Evolutionary conservation across 2,329 filamentous ascomycete genomes (phyloP).

Genomic region (Ophiocordyceps robertsii): DNA sequence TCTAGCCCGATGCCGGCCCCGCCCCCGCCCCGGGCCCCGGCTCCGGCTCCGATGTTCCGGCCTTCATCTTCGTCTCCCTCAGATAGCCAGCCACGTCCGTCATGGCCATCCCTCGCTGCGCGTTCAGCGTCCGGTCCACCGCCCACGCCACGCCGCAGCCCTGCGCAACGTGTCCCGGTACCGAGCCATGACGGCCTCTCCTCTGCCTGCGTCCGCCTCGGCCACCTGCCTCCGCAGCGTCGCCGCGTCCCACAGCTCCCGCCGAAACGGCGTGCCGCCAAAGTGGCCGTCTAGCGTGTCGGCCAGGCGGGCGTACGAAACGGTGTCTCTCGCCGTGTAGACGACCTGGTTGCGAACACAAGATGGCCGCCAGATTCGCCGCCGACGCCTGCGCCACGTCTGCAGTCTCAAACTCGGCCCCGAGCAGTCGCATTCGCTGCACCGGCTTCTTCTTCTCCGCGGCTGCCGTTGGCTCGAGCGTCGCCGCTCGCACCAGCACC

Average conservation of each 20-base stretch:
- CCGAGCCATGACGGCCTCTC: constrained; percentile 37
- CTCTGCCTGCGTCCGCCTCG: constrained; percentile 18
- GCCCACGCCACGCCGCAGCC: constrained; percentile 48
- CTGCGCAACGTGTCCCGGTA: constrained; percentile 46
- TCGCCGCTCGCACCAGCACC: constrained; percentile 38
- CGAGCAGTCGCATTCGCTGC: constrained; percentile 19
- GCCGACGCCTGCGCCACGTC: constrained; percentile 27
- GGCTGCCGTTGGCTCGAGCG: constrained; percentile 22
- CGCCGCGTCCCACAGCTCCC: constrained; percentile 34
- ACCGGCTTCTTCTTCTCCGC: constrained; percentile 21
- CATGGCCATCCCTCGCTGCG: constrained; percentile 29
- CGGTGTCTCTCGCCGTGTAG: constrained; percentile 48
- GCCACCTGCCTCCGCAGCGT: constrained; percentile 30
- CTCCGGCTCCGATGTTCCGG: background rate
- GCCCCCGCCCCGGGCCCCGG: background rate
- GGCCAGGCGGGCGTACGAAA: constrained; percentile 41
- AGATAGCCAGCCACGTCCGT: constrained; percentile 27
- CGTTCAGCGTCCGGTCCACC: constrained; percentile 37
- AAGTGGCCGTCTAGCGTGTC: constrained; percentile 34
- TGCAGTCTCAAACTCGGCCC: constrained; percentile 26
- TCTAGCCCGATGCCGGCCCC: background rate
- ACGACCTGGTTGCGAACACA: constrained; percentile 32
- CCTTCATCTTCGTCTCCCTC: constrained; percentile 8
- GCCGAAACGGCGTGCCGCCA: constrained; percentile 21
- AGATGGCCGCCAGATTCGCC: constrained; percentile 24